phyloP scores from a whole-genome alignment of 179 eudicot genomes.

The Spergularia azorica region DNA sequence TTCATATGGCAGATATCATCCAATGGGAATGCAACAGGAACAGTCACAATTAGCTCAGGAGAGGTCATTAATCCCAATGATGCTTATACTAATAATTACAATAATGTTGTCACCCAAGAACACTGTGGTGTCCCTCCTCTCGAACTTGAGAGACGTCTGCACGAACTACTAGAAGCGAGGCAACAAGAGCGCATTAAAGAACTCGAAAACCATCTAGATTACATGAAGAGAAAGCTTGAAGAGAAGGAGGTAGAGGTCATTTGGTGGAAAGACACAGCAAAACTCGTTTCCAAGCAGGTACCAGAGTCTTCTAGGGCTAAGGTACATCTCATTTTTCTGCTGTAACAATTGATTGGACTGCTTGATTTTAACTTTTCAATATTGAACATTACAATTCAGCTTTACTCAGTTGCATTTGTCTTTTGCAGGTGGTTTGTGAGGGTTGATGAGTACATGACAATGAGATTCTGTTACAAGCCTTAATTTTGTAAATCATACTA shows the following conservation, averaged over 20 bases:
- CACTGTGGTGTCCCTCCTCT: constrained; percentile 53
- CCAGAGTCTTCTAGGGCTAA: constrained; percentile 37
- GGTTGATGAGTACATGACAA: background rate
- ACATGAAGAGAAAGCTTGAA: constrained; percentile 41
- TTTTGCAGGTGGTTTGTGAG: constrained; percentile 19
- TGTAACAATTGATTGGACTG: background rate
- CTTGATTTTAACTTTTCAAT: background rate
- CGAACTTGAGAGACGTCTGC: constrained; percentile 69
- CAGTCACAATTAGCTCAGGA: constrained; percentile 30
- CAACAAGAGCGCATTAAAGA: constrained; percentile 64
- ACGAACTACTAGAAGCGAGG: constrained; percentile 57
- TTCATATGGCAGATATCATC: constrained; percentile 35
- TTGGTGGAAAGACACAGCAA: constrained; percentile 73
- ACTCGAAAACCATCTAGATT: constrained; percentile 59
- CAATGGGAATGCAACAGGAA: constrained; percentile 31
- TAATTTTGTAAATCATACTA: constrained; percentile 6
- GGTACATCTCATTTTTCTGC: constrained; percentile 17
- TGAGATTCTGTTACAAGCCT: constrained; percentile 6
- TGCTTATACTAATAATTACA: background rate
- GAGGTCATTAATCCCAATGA: constrained; percentile 38
- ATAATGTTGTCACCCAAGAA: constrained; percentile 21
- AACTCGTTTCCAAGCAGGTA: constrained; percentile 50
- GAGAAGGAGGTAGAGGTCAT: constrained; percentile 59
- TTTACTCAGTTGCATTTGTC: background rate
- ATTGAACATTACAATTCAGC: background rate